A percentile compares a stretch with the other conserved stretches of the same genome.
These are phyloP conservation scores for Claviceps quebecensis DNA, from an alignment of 2,329 filamentous ascomycete species.

Conservation along the genomic window DNA sequence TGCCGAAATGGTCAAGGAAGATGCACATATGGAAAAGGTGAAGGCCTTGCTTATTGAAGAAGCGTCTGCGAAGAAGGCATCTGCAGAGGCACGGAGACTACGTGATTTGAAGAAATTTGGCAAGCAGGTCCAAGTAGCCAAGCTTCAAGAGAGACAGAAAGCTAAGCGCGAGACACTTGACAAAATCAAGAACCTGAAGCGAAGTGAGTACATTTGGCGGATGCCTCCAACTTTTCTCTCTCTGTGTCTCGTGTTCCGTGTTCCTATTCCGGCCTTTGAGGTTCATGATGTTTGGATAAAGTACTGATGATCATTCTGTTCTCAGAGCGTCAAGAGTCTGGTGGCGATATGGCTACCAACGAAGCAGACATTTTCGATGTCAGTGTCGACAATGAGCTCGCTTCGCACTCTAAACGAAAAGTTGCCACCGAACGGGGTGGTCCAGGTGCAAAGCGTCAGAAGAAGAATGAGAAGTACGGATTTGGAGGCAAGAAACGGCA, in stretches of 20 bases:
- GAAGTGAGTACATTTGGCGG: slow-evolving; percentile 54
- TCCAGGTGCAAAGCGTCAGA: slow-evolving; percentile 55
- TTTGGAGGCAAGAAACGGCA: slow-evolving; percentile 93
- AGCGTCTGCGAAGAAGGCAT: slow-evolving; percentile 81
- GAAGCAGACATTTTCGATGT: slow-evolving; percentile 89
- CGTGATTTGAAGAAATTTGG: slow-evolving; percentile 97
- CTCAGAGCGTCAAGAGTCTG: slow-evolving; percentile 70
- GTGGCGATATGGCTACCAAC: slow-evolving; percentile 47
- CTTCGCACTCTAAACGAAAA: slow-evolving; percentile 22
- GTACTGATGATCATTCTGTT: not conserved
- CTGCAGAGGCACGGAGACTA: slow-evolving; percentile 79
- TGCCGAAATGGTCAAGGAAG: slow-evolving; percentile 96
- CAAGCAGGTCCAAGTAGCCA: slow-evolving; percentile 93
- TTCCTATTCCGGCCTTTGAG: not conserved
- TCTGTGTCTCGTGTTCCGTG: not conserved
- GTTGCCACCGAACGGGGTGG: slow-evolving; percentile 22
- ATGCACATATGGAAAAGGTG: slow-evolving; percentile 96
- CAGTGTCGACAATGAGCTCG: slow-evolving; percentile 56
- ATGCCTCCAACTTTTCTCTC: not conserved
- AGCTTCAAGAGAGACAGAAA: slow-evolving; percentile 86
- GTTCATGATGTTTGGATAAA: no score
- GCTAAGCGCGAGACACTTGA: slow-evolving; percentile 86
- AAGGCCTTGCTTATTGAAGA: slow-evolving; percentile 88
- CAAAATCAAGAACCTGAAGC: slow-evolving; percentile 88
- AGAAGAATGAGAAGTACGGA: slow-evolving; percentile 90